A percentile compares a stretch with the other conserved stretches of the same genome.
Evolutionary conservation across 202 grass and related monocot species (phyloP).

Genomic region (Setaria italica): DNA sequence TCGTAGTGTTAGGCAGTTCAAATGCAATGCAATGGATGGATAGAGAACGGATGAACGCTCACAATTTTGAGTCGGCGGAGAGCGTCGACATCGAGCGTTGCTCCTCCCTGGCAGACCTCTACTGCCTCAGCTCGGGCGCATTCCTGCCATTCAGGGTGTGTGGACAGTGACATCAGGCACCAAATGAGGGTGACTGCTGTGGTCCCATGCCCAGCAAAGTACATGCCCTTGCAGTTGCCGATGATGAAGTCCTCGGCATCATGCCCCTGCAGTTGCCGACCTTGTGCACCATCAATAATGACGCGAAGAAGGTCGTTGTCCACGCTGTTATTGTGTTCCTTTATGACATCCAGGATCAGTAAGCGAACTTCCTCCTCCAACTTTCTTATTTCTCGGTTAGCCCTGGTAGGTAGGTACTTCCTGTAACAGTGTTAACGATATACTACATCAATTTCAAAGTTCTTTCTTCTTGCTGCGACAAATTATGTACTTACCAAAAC

Average conservation of each 20-base stretch:
- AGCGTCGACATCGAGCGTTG: slow-evolving; percentile 21
- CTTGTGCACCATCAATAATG: slow-evolving; percentile 46
- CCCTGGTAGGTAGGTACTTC: slow-evolving; percentile 61
- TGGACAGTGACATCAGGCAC: slow-evolving; percentile 75
- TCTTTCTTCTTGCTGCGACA: neutral
- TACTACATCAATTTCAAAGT: neutral
- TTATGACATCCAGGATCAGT: slow-evolving; percentile 53
- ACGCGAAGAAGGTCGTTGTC: slow-evolving; percentile 44
- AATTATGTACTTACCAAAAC: slow-evolving; percentile 25
- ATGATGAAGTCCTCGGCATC: slow-evolving; percentile 60
- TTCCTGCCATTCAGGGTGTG: slow-evolving; percentile 65
- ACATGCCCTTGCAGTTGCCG: slow-evolving; percentile 73
- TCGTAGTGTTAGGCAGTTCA: neutral
- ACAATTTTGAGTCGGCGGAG: slow-evolving; percentile 62
- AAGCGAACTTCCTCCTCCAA: slow-evolving; percentile 51
- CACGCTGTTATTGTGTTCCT: slow-evolving; percentile 19
- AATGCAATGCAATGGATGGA: neutral
- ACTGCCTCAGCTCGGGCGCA: slow-evolving; percentile 49
- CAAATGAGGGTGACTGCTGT: slow-evolving; percentile 57
- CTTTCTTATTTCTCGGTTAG: slow-evolving; percentile 54
- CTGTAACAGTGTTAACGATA: slow-evolving; percentile 11
- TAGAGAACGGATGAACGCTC: neutral
- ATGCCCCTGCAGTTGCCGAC: neutral
- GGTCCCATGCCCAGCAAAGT: slow-evolving; percentile 65
- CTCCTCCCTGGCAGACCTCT: slow-evolving; percentile 43